These are phyloP conservation scores for Rubia tinctorum DNA, from an alignment of 305 asterid species.

Conservation along the genomic window DNA sequence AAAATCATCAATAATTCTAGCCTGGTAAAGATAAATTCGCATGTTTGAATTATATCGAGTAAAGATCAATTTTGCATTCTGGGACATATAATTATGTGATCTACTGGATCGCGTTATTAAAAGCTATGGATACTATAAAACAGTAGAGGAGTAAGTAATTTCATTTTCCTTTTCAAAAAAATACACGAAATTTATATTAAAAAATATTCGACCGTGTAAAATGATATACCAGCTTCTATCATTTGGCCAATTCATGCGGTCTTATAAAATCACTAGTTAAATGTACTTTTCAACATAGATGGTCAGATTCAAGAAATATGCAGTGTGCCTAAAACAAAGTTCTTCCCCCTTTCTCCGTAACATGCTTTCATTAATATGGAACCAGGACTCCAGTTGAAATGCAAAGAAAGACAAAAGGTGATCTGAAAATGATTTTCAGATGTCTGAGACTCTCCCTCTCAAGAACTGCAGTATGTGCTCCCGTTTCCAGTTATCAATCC, in stretches of 20 bases:
- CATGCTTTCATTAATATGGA: not conserved
- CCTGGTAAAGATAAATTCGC: no score
- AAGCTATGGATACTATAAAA: no score
- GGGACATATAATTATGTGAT: no score
- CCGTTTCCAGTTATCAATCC: conserved; percentile 78
- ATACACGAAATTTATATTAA: no score
- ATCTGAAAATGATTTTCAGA: not conserved
- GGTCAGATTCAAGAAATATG: not conserved
- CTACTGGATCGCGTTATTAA: no score
- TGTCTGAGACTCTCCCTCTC: conserved; percentile 57
- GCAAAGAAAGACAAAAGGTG: not conserved
- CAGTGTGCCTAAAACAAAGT: not conserved
- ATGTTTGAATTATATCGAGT: no score
- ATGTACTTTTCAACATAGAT: not conserved
- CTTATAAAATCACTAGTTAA: not conserved
- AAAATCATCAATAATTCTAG: no score
- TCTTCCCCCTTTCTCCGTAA: not conserved
- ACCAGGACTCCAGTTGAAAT: not conserved
- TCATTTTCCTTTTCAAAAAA: no score
- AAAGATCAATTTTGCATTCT: no score
- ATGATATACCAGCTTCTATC: not conserved
- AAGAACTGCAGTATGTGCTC: conserved; percentile 73
- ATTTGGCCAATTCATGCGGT: not conserved
- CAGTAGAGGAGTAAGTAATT: no score
- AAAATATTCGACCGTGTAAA: not conserved